phyloP scores from a whole-genome alignment of 2,329 filamentous ascomycete species.

The Cryoendolithus antarcticus region DNA sequence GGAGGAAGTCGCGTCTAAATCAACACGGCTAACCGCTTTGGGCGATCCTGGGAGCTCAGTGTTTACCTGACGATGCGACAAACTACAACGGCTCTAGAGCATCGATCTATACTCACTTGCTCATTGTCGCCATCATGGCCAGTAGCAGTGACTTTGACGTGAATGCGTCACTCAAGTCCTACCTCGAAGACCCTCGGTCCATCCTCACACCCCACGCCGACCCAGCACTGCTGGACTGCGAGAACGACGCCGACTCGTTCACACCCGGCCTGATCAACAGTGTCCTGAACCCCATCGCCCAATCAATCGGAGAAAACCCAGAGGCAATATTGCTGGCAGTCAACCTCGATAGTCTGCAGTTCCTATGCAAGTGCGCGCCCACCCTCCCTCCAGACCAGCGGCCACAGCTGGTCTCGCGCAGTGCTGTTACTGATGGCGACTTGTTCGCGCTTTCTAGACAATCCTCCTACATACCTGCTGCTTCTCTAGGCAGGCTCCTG shows the following conservation, averaged over 20 bases:
- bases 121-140: constrained; percentile 44
- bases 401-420: constrained; percentile 15
- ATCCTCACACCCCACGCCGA: constrained; percentile 82
- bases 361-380: constrained; percentile 84
- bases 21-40: too few relatives aligned
- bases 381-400: constrained; percentile 31
- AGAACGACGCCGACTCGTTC: constrained; percentile 77
- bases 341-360: constrained; percentile 86
- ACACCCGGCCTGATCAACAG: constrained; percentile 69
- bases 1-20: too few relatives aligned
- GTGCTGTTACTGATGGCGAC: constrained; percentile 42
- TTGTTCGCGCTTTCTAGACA: constrained; percentile 59
- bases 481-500: constrained; percentile 82
- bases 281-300: constrained; percentile 81
- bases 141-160: constrained; percentile 72
- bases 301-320: constrained; percentile 81
- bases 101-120: too few relatives aligned
- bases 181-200: constrained; percentile 80
- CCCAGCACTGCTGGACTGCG: constrained; percentile 72
- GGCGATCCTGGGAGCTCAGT: too few relatives aligned
- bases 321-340: constrained; percentile 70
- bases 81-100: too few relatives aligned
- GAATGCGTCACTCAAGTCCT: constrained; percentile 90
- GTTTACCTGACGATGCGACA: too few relatives aligned
- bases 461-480: constrained; percentile 63